Percentiles rank a stretch among this genome's conserved stretches.
These are phyloP conservation scores for Ballota nigra DNA, from an alignment of 257 asterid genomes.

Conservation along the genomic window DNA sequence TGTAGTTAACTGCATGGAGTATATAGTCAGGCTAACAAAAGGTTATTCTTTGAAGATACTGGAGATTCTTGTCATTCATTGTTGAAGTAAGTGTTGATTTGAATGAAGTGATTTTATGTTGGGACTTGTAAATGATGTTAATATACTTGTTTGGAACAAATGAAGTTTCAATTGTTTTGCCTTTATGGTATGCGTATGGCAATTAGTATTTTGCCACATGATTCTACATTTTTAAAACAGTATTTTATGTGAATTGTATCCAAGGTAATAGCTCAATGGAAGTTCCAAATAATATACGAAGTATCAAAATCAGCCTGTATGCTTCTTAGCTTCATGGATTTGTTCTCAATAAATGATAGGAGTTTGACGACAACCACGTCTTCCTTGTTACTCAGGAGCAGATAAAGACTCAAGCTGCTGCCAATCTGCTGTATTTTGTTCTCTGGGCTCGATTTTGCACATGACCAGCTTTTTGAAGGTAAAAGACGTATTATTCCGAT, in stretches of 20 bases:
- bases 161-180: background rate
- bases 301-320: no score
- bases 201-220: background rate
- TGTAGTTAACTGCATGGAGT: constrained; percentile 54
- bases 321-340: background rate
- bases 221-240: background rate
- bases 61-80: constrained; percentile 53
- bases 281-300: no score
- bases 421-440: constrained; percentile 40
- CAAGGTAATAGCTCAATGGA: background rate
- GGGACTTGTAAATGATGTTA: background rate
- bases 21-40: constrained; percentile 53
- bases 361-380: constrained; percentile 44
- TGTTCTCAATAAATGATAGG: constrained; percentile 36
- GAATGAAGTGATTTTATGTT: constrained; percentile 6
- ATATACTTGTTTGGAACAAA: no score
- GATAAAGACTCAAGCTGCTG: constrained; percentile 50
- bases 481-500: background rate
- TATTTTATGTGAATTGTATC: background rate
- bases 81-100: constrained; percentile 44
- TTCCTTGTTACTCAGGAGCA: constrained; percentile 28
- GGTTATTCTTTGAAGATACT: constrained; percentile 66
- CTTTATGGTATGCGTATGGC: background rate
- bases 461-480: constrained; percentile 14
- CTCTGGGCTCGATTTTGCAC: background rate